Evolutionary conservation across 768 basidiomycete genomes (phyloP), one percentile per base, ranked within the genome.

Genomic region (Phaffia tasmanica): DNA sequence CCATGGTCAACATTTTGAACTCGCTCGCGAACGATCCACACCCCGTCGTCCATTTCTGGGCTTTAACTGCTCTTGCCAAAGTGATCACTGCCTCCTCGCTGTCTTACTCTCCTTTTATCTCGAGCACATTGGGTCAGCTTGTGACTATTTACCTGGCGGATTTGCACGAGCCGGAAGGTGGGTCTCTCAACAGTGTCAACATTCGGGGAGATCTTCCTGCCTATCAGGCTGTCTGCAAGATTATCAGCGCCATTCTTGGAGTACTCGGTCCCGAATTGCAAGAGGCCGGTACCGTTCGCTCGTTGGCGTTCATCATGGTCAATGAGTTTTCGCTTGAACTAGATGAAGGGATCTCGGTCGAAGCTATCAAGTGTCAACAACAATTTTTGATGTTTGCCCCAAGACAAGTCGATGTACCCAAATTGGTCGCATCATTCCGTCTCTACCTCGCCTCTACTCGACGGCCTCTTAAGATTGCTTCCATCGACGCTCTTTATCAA

Each of bases 341-440:
- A 2, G 90, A 95, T 70, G 90, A 94, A 72, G 85, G 86, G 1
- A 85, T 92, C 63, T 81, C 86, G 48, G 88, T 98, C 1, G 91
- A 97, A 75, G 92, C 92, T 1, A 93, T 97, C 76, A 89, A 87
- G 76, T 94, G 92, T 76, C 85, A 91, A 15, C 94, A 98, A 72
- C 94, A 98, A 74, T 86, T 95, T 79, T 81, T 98, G 50, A 94
- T 99, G 85, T 98, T 98, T 71, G 86, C 89, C 0, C 86, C 91
- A 0, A 84, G 88, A 69, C 82, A 89, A 62, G 84, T 90, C 65
- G 81, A 91, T 67, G 83, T 92, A 16, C 87, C 90, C 0, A 83
- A 84, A 48, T 81, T 93, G 9, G 86, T 97, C 29, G 79, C 81
- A 51, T 84, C 81, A 47, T 90, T 98, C 76, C 82, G 88, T 54